These are phyloP conservation scores for Bryum argenteum DNA, from an alignment of 225 moss, liverwort and hornwort species.

Conservation along the genomic window DNA sequence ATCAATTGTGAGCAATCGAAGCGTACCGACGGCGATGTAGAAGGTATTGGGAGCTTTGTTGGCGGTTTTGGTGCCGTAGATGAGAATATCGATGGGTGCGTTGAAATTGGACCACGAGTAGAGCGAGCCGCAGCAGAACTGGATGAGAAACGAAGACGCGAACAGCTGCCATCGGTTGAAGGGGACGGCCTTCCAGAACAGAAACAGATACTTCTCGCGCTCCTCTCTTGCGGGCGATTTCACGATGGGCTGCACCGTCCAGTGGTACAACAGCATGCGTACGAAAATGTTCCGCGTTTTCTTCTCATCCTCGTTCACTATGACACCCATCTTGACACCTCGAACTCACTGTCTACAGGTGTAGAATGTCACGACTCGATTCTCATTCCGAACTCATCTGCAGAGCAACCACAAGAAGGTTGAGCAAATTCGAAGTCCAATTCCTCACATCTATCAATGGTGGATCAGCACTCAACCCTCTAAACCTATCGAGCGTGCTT, in stretches of 20 bases:
- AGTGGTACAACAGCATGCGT: constrained; percentile 65
- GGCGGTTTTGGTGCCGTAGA: constrained; percentile 64
- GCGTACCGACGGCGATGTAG: constrained; percentile 74
- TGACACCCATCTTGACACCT: constrained; percentile 27
- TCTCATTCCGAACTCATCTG: neutral
- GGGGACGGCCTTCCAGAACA: constrained; percentile 46
- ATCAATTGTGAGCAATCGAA: neutral
- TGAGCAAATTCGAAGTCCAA: too few relatives aligned
- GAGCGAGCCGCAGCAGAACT: constrained; percentile 82
- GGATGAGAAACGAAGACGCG: constrained; percentile 66
- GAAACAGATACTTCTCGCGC: constrained; percentile 57
- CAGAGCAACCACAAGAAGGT: neutral
- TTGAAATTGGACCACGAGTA: constrained; percentile 87
- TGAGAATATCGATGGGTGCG: constrained; percentile 67
- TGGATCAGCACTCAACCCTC: too few relatives aligned
- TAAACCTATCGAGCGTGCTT: too few relatives aligned
- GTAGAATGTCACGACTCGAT: too few relatives aligned
- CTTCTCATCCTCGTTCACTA: constrained; percentile 39
- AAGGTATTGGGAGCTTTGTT: constrained; percentile 67
- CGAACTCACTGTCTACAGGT: neutral
- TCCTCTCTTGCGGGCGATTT: constrained; percentile 43
- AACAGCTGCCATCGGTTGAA: constrained; percentile 83
- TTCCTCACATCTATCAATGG: too few relatives aligned
- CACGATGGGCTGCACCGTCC: constrained; percentile 57
- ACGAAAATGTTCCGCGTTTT: constrained; percentile 42